phyloP scores from a whole-genome alignment of 2,329 filamentous ascomycete species.

The Nemania serpens region DNA sequence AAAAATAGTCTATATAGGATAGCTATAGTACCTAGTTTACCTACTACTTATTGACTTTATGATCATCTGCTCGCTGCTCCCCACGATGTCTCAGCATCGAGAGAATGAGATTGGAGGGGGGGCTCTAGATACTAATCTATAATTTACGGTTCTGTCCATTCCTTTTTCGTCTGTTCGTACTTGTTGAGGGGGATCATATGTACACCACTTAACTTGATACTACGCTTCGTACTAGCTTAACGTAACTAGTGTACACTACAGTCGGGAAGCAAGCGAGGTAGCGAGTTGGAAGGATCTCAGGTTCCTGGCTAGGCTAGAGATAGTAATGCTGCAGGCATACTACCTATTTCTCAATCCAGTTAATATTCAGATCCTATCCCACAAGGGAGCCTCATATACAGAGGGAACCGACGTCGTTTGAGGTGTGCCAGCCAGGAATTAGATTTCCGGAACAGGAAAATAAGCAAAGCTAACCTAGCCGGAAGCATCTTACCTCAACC shows the following conservation, averaged over 20 bases:
- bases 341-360: constrained; percentile 2
- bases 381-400: constrained; percentile 5
- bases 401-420: constrained; percentile 4
- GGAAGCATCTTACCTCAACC: not conserved
- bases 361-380: not conserved
- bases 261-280: not conserved
- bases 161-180: constrained; percentile 1
- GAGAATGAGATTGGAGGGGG: constrained; percentile 14
- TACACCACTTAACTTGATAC: too few species aligned
- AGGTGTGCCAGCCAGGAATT: not conserved
- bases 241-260: not conserved
- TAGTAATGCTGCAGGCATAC: not conserved
- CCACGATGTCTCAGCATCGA: too few species aligned
- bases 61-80: too few species aligned
- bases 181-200: not conserved
- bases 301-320: constrained; percentile 6
- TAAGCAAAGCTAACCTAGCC: not conserved
- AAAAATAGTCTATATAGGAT: too few species aligned
- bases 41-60: too few species aligned
- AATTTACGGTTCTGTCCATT: not conserved
- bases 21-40: too few species aligned
- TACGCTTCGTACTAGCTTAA: not conserved
- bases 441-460: constrained; percentile 5
- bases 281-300: constrained; percentile 6
- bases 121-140: not conserved